Base-by-base conservation (phyloP, 2,329 filamentous ascomycete species). In the Elsinoe fawcettii region DNA sequence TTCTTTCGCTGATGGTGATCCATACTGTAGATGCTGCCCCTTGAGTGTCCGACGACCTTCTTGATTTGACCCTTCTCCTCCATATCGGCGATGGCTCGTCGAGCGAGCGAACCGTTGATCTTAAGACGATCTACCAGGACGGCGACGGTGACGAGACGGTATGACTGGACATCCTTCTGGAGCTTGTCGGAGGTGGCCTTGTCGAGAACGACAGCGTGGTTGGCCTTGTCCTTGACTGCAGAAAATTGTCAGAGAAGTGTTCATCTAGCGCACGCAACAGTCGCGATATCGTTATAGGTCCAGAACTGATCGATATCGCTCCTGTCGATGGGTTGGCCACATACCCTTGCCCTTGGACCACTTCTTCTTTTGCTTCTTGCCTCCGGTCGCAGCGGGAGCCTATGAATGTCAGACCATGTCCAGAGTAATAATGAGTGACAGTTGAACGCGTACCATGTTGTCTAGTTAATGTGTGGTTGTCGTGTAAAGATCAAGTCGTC, bases 221-320 rank as follows among this genome's bases (percentile, higher is more conserved):
- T 88, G 80, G 93, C 92, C 91, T 99, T 99, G 86, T 99, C 93
- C 93, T 99, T 99, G 83, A 99, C 93, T 90, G 77, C 81, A 65
- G 9, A 3, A 22, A 27, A 20, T 12, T 23, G 43, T 47, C 16
- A 57, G 55, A 23, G 5, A 18, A 2, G 25, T 23, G 4, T 12
- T 34, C n/a, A 32, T 34, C 18, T 5, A 20, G 12, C 47, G 25
- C 25, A 34, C 14, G 12, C 25, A 34, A 4, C 22, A 46, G 39
- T 20, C 9, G 9, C 34, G 11, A 14, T 37, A 37, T 12, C 5
- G 11, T n/a, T 12, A 3, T n/a, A 37, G 11, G 34, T 39, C 51
- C 6, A 43, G 9, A n/a, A 12, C 16, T 14, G 14, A 23, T 22
- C 23, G 54, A 25, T 37, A 37, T 14, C 47, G 22, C 20, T n/a